Evolutionary conservation across 1,284 basidiomycete genomes (phyloP).

Genomic region (Phellinidium pouzarii): DNA sequence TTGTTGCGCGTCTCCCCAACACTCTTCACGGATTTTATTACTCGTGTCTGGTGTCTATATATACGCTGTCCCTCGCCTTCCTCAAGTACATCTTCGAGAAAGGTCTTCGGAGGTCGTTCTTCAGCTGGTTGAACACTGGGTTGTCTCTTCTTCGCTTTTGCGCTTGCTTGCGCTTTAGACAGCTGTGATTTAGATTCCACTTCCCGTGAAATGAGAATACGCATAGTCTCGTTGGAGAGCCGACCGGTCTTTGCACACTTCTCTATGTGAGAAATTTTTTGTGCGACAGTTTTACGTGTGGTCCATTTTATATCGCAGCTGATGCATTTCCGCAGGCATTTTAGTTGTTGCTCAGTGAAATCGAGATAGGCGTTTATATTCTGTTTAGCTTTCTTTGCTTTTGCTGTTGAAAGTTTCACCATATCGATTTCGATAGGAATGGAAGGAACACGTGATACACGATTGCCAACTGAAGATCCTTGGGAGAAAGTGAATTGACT

Average conservation of each 20-base stretch:
- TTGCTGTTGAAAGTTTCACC: background rate
- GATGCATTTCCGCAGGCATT: slow-evolving; percentile 49
- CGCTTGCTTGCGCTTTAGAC: slow-evolving; percentile 17
- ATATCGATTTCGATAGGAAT: background rate
- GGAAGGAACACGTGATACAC: background rate
- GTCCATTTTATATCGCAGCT: slow-evolving; percentile 65
- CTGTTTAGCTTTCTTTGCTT: background rate
- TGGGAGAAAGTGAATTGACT: slow-evolving; percentile 1
- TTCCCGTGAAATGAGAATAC: slow-evolving; percentile 44
- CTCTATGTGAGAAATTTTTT: slow-evolving; percentile 62
- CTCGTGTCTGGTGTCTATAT: slow-evolving; percentile 32
- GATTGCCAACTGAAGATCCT: background rate
- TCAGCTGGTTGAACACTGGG: slow-evolving; percentile 22
- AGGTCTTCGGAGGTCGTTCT: slow-evolving; percentile 31
- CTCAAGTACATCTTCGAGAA: slow-evolving; percentile 49
- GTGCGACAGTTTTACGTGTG: slow-evolving; percentile 47
- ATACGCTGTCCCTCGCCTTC: slow-evolving; percentile 39
- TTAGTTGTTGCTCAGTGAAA: slow-evolving; percentile 42
- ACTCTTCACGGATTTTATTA: slow-evolving; percentile 40
- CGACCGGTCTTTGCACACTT: slow-evolving; percentile 57
- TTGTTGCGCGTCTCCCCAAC: slow-evolving; percentile 40
- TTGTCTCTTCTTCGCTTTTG: slow-evolving; percentile 25
- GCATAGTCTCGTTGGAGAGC: slow-evolving; percentile 49
- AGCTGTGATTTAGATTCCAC: slow-evolving; percentile 25
- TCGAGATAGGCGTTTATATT: slow-evolving; percentile 21